Evolutionary conservation across 768 basidiomycete genomes (phyloP).

Genomic region (Termitomyces sp.): DNA sequence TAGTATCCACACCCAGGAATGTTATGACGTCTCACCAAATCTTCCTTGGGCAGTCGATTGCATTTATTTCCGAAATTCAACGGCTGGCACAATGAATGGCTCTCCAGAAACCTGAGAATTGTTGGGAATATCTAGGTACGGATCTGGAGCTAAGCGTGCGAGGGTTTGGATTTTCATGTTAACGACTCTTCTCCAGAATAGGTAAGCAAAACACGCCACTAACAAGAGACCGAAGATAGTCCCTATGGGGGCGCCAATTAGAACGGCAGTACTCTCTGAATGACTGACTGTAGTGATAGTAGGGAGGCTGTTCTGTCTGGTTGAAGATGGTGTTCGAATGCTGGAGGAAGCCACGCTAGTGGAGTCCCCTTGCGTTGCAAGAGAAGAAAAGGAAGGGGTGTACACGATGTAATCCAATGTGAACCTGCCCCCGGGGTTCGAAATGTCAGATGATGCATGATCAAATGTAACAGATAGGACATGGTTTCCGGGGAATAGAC

Average conservation of each 20-base stretch:
- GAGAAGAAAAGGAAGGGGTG: neutral
- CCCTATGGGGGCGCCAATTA: neutral
- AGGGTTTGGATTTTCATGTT: neutral
- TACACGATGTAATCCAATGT: neutral
- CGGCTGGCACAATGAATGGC: neutral
- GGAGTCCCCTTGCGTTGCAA: neutral
- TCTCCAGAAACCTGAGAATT: neutral
- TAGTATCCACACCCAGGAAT: neutral
- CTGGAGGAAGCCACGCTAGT: neutral
- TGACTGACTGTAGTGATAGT: neutral
- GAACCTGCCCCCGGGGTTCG: neutral
- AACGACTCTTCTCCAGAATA: neutral
- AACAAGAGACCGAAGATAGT: neutral
- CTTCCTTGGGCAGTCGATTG: neutral
- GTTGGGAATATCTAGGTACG: neutral
- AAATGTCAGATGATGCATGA: neutral
- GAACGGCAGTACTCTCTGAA: neutral
- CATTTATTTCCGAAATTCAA: neutral
- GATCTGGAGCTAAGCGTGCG: neutral
- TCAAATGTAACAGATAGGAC: neutral
- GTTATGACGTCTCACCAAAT: neutral
- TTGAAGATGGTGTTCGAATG: neutral
- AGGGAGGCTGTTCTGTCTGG: neutral
- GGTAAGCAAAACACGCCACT: neutral
- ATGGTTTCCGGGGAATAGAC: neutral